Base-by-base conservation (phyloP, 306 rosid genomes). In the Abrus precatorius region DNA sequence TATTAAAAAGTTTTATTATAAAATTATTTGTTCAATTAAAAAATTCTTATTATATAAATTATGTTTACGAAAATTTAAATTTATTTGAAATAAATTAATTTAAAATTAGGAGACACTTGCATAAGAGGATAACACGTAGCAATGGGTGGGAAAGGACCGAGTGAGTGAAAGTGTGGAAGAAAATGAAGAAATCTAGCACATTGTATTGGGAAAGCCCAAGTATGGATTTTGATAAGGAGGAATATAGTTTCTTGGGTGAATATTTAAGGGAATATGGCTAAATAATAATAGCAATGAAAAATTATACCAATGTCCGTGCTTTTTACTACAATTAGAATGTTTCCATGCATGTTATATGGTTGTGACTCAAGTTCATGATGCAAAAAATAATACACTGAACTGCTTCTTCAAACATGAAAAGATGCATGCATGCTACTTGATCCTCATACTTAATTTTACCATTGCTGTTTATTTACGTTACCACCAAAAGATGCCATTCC, bases 261-360 rank as follows among this genome's bases (percentile, higher is more conserved):
- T 72, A 43, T 68, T 27, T 48, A 30, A 49, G 65, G 61, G 76
- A 55, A 65, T 64, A 65, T 74, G 36, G 65, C 59, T 27, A 43
- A 32, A 60, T 41, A 33, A 82, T 45, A 9, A 68, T 13, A 45
- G 53, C 85, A 75, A 57, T 34, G 33, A 49, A 79, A 36, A 5
- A 30, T 45, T 27, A 33, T 49, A 11, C 40, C 33, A 69, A 61
- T 78, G 76, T 63, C 72, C 63, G 29, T 53, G 3, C 67, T 62
- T 78, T 83, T 86, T 76, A 65, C 89, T 64, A 49, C 83, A 76
- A 76, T 0, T 49, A 52, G 71, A 80, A 71, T 56, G 38, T 64
- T 68, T 65, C 34, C 36, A 34, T 44, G 64, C 60, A 68, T 61
- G 13, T 36, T 52, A 38, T 34, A 11, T 54, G 70, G 52, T n/a